phyloP scores from a whole-genome alignment of 129 eudicot species.

The Helianthus tuberosus region DNA sequence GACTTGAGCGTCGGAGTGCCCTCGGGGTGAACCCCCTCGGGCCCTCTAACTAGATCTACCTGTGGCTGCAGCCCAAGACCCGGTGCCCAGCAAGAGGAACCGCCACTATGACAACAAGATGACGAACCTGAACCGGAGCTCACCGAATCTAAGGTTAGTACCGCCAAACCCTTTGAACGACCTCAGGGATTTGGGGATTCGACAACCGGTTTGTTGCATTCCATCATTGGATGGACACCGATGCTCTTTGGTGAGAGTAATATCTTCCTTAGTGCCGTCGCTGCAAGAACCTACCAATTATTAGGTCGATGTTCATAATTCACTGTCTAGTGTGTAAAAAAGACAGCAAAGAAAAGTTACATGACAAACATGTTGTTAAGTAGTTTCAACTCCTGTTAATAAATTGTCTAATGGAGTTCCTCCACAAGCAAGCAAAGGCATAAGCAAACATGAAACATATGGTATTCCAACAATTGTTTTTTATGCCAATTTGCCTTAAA shows the following conservation, averaged over 20 bases:
- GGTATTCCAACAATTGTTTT: conserved; percentile 3
- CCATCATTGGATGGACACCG: conserved; percentile 94
- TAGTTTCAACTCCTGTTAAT: conserved; percentile 11
- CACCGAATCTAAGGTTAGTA: too few relatives aligned
- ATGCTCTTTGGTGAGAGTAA: conserved; percentile 82
- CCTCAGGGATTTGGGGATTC: too few relatives aligned
- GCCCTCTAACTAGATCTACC: too few relatives aligned
- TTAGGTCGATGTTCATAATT: conserved; percentile 13
- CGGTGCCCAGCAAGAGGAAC: too few relatives aligned
- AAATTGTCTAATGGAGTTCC: neutral
- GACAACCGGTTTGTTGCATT: too few relatives aligned
- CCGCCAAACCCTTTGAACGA: too few relatives aligned
- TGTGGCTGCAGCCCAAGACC: too few relatives aligned
- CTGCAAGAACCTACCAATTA: conserved; percentile 66
- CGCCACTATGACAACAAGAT: too few relatives aligned
- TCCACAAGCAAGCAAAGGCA: conserved; percentile 9
- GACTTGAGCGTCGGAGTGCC: too few relatives aligned
- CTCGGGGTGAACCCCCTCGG: too few relatives aligned
- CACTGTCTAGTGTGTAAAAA: conserved; percentile 6
- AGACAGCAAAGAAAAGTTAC: neutral
- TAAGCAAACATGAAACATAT: conserved; percentile 16
- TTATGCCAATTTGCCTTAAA: conserved; percentile 8
- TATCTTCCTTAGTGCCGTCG: conserved; percentile 80
- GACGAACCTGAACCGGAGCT: too few relatives aligned
- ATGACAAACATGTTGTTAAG: neutral